phyloP scores from a whole-genome alignment of 495 filamentous ascomycete genomes.

The Neurospora sp. region DNA sequence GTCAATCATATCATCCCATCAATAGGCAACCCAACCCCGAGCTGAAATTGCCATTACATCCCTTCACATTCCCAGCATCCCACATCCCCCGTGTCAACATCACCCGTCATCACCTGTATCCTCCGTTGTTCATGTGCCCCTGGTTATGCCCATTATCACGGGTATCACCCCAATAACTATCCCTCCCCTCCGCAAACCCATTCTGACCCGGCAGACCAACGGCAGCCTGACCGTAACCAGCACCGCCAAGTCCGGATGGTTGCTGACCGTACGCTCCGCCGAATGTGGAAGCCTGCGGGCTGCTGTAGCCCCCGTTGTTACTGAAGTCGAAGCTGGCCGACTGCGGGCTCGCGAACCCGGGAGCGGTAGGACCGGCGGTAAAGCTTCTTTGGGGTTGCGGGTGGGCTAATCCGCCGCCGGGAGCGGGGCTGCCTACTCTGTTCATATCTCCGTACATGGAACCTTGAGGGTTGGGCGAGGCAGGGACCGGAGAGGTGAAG shows the following conservation, averaged over 20 bases:
- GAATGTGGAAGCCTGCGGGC: neutral
- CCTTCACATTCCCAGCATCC: neutral
- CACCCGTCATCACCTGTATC: neutral
- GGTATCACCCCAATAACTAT: neutral
- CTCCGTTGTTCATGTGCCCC: neutral
- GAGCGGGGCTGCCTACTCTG: constrained; percentile 16
- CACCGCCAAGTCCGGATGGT: neutral
- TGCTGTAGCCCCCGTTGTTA: neutral
- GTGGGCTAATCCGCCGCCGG: constrained; percentile 1
- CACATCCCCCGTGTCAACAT: neutral
- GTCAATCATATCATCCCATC: neutral
- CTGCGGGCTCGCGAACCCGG: neutral
- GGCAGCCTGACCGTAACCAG: neutral
- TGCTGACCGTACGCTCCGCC: neutral
- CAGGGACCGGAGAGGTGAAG: constrained; percentile 21
- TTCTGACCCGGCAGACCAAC: neutral
- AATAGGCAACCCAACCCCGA: neutral
- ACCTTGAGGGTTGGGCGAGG: constrained; percentile 19
- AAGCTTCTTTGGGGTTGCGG: constrained; percentile 25
- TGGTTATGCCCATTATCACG: neutral
- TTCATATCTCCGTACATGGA: constrained; percentile 11
- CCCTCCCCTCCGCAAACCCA: neutral
- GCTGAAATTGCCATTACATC: neutral
- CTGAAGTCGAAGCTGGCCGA: neutral
- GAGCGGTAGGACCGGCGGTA: constrained; percentile 4